Conservation (phyloP, 148 eudicot species). For the Diospyros lotus region DNA sequence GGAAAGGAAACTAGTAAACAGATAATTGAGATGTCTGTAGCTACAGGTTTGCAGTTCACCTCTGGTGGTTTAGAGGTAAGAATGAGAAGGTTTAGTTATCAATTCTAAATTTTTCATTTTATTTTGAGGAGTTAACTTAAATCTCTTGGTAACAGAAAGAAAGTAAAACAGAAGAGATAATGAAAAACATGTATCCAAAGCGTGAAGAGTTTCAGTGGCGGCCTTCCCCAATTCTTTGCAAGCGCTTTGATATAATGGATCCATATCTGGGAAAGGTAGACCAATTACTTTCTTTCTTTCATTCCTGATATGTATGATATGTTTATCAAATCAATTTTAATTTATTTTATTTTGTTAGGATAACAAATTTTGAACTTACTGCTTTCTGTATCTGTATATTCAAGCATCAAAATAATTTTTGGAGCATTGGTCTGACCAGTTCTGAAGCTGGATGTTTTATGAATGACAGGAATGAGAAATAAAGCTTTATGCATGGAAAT, state of each 20-base stretch:
- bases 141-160: slow-evolving; percentile 32
- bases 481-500: too few relatives aligned
- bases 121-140: slow-evolving; percentile 7
- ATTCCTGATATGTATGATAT: not conserved
- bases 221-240: slow-evolving; percentile 85
- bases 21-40: slow-evolving; percentile 39
- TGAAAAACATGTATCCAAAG: slow-evolving; percentile 56
- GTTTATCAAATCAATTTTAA: not conserved
- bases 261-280: slow-evolving; percentile 87
- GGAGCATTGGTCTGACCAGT: too few relatives aligned
- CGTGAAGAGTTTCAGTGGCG: slow-evolving; percentile 91
- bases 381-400: too few relatives aligned
- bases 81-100: slow-evolving; percentile 5
- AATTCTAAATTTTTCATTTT: not conserved
- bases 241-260: slow-evolving; percentile 86
- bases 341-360: not conserved
- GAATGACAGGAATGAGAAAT: too few relatives aligned
- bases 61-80: slow-evolving; percentile 65
- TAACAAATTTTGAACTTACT: not conserved
- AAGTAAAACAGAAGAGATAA: slow-evolving; percentile 39
- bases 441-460: too few relatives aligned
- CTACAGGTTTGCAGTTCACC: slow-evolving; percentile 68
- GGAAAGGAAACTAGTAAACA: slow-evolving; percentile 53
- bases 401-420: too few relatives aligned
- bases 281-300: not conserved